Evolutionary conservation across 768 basidiomycete genomes (phyloP).

Genomic region (Steccherinum ochraceum): DNA sequence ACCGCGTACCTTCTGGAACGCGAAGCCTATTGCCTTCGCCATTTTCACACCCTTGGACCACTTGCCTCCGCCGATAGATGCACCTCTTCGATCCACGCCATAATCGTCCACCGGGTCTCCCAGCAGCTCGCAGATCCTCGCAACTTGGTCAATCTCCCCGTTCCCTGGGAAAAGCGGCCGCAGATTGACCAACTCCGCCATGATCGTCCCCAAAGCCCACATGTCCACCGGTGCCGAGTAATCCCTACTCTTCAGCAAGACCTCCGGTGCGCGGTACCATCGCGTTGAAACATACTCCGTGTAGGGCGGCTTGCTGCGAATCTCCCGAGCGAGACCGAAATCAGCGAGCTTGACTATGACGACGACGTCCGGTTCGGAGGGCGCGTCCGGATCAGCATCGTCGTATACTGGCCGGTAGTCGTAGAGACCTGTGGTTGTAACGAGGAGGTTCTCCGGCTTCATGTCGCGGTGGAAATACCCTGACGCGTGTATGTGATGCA

Average conservation of each 20-base stretch:
- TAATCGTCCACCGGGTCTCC: constrained; percentile 88
- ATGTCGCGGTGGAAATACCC: constrained; percentile 99
- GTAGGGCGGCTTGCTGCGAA: constrained; percentile 82
- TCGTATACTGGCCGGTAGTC: constrained; percentile 86
- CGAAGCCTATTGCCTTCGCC: constrained; percentile 80
- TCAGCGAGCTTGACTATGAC: constrained; percentile 98
- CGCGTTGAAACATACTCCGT: constrained; percentile 99
- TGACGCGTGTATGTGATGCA: constrained; percentile 85
- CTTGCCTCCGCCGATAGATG: constrained; percentile 74
- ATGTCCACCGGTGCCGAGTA: constrained; percentile 98
- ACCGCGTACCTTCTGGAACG: constrained; percentile 76
- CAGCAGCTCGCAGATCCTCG: constrained; percentile 83
- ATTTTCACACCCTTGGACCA: constrained; percentile 86
- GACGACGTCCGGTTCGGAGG: constrained; percentile 88
- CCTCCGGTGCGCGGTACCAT: constrained; percentile 99
- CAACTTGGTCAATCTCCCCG: constrained; percentile 89
- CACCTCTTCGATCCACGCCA: constrained; percentile 65
- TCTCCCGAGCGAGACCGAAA: constrained; percentile 94
- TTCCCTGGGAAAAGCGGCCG: constrained; percentile 93
- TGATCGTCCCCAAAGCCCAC: constrained; percentile 99
- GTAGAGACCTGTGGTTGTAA: constrained; percentile 93
- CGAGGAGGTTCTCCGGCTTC: constrained; percentile 99
- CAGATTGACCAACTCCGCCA: constrained; percentile 94
- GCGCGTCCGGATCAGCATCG: constrained; percentile 50
- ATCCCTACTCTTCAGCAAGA: constrained; percentile 83